Percentiles rank a stretch among this genome's conserved stretches.
phyloP scores from a whole-genome alignment of 768 basidiomycete species.

The Hygrocybe punicea region DNA sequence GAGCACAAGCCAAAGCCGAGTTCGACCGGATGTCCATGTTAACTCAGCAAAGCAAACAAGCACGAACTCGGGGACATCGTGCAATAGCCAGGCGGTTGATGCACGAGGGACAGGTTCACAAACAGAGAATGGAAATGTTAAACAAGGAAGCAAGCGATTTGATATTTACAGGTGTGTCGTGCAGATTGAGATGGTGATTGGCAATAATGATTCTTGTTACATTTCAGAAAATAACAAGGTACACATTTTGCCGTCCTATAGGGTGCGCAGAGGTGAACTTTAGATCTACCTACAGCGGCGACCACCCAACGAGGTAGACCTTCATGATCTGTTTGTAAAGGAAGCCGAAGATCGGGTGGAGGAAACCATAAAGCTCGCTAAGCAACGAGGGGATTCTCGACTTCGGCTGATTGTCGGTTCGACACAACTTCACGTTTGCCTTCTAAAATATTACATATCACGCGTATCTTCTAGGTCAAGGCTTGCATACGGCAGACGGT shows the following conservation, averaged over 20 bases:
- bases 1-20: not conserved
- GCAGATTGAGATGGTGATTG: not conserved
- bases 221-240: constrained; percentile 72
- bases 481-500: constrained; percentile 73
- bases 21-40: constrained; percentile 46
- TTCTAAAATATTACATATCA: not conserved
- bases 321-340: constrained; percentile 91
- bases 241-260: not conserved
- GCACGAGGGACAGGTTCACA: constrained; percentile 76
- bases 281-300: constrained; percentile 45
- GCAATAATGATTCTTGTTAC: constrained; percentile 3
- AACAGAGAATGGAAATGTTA: constrained; percentile 43
- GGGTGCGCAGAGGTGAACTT: not conserved
- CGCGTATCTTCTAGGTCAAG: constrained; percentile 60
- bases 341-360: constrained; percentile 81
- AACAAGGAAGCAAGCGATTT: constrained; percentile 33
- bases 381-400: constrained; percentile 55
- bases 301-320: constrained; percentile 70
- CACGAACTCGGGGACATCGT: constrained; percentile 69
- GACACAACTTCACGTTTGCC: constrained; percentile 22
- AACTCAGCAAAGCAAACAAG: constrained; percentile 70
- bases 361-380: constrained; percentile 62
- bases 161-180: constrained; percentile 73
- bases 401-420: constrained; percentile 80
- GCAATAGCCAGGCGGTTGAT: constrained; percentile 78